Evolutionary conservation across 352 stramenopile genomes (phyloP).

Genomic region (Phytophthora macrochlamydospora): DNA sequence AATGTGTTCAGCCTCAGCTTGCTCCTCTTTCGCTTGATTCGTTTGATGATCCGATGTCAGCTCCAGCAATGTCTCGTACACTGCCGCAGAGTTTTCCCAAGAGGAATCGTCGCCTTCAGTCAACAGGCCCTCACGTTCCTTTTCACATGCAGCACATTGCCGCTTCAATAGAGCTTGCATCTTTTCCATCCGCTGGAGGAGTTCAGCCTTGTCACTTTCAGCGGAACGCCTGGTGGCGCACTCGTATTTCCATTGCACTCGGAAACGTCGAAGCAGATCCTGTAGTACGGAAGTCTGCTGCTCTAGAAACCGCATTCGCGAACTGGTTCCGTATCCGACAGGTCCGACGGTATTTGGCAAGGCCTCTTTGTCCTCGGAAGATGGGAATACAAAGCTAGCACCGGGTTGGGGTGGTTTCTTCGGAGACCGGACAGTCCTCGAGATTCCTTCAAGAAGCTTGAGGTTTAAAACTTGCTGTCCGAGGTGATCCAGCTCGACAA

Average conservation of each 20-base stretch:
- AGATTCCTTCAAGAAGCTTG: conserved; percentile 34
- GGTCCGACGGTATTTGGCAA: conserved; percentile 15
- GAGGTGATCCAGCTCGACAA: conserved; percentile 45
- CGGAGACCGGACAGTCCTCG: conserved; percentile 16
- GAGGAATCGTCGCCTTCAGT: conserved; percentile 39
- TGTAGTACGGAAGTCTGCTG: conserved; percentile 57
- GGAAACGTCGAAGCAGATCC: conserved; percentile 54
- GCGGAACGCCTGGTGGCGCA: conserved; percentile 31
- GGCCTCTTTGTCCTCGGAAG: not conserved
- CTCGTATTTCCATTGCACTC: conserved; percentile 58
- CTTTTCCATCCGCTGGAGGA: conserved; percentile 48
- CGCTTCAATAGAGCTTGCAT: conserved; percentile 35
- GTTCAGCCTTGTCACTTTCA: conserved; percentile 46
- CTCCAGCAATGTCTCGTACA: conserved; percentile 51
- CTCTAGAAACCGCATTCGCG: conserved; percentile 45
- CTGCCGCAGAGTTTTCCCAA: conserved; percentile 48
- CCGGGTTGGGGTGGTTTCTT: conserved; percentile 15
- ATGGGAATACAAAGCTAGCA: conserved; percentile 9
- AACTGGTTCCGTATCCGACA: conserved; percentile 32
- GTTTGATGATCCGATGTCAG: conserved; percentile 21
- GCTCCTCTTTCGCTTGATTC: conserved; percentile 37
- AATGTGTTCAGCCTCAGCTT: conserved; percentile 51
- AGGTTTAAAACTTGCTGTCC: conserved; percentile 54
- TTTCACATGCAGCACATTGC: conserved; percentile 33
- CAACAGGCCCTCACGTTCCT: conserved; percentile 27